Evolutionary conservation across 768 basidiomycete genomes (phyloP).

Genomic region (Panellus pusillus): DNA sequence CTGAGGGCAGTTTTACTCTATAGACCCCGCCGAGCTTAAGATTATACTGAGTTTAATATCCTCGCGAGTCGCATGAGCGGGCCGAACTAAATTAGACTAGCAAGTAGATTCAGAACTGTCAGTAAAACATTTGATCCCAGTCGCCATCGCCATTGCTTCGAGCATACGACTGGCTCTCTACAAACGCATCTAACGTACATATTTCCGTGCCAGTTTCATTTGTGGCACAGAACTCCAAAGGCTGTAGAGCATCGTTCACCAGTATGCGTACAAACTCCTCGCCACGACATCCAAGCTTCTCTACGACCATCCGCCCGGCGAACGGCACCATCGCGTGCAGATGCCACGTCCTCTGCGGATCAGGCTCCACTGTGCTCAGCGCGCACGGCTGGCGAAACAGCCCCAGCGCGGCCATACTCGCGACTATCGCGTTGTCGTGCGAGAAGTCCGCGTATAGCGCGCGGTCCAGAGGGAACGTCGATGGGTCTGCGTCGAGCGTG

Average conservation of each 20-base stretch:
- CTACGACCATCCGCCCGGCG: constrained; percentile 69
- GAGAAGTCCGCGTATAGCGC: constrained; percentile 77
- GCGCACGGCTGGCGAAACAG: constrained; percentile 41
- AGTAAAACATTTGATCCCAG: constrained; percentile 62
- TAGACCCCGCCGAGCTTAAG: too few relatives aligned
- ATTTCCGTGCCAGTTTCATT: constrained; percentile 44
- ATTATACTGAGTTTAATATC: too few relatives aligned
- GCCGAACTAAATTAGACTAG: too few relatives aligned
- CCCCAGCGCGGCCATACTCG: constrained; percentile 68
- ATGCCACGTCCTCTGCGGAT: constrained; percentile 49
- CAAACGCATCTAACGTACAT: constrained; percentile 65
- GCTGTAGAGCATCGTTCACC: constrained; percentile 73
- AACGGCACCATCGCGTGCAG: constrained; percentile 71
- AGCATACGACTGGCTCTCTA: constrained; percentile 71
- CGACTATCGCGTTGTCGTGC: constrained; percentile 84
- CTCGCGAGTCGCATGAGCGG: too few relatives aligned
- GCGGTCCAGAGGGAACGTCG: constrained; percentile 71
- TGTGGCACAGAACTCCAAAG: constrained; percentile 56
- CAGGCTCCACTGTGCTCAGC: constrained; percentile 26
- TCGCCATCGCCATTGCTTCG: constrained; percentile 68
- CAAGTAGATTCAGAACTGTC: background rate
- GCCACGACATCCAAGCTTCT: constrained; percentile 55
- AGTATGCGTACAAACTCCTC: constrained; percentile 67
- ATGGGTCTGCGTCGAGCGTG: constrained; percentile 62
- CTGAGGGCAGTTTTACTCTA: too few relatives aligned